phyloP scores from a whole-genome alignment of 2,329 filamentous ascomycete genomes.

The Tolypocladium ophioglossoides region DNA sequence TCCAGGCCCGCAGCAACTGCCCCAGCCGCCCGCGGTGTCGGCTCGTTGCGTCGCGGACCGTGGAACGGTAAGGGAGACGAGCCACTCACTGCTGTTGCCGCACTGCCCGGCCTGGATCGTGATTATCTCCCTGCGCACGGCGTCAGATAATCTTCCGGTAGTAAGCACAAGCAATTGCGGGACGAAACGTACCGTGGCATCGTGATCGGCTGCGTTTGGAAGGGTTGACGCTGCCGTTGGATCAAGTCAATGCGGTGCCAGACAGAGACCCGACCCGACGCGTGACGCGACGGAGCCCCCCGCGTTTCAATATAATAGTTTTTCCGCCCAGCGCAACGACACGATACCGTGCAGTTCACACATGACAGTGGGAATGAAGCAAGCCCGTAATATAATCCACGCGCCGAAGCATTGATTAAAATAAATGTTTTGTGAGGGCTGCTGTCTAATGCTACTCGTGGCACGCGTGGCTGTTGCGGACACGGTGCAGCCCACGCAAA shows the following conservation, averaged over 20 bases:
- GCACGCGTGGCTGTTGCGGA: not conserved
- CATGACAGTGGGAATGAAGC: too few relatives aligned
- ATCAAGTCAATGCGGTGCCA: not conserved
- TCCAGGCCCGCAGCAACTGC: not conserved
- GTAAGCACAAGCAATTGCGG: not conserved
- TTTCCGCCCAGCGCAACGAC: not conserved
- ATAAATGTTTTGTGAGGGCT: not conserved
- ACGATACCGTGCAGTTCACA: too few relatives aligned
- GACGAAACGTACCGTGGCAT: slow-evolving; percentile 15
- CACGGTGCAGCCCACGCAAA: not conserved
- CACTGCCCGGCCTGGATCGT: slow-evolving; percentile 98
- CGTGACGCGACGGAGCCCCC: slow-evolving; percentile 5
- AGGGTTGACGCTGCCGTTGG: not conserved
- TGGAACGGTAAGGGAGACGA: not conserved
- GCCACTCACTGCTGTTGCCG: slow-evolving; percentile 91
- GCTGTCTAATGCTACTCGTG: not conserved
- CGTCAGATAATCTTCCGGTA: slow-evolving; percentile 9
- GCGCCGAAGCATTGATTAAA: not conserved
- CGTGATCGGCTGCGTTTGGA: slow-evolving; percentile 3
- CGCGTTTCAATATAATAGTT: slow-evolving; percentile 1
- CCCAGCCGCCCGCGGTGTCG: not conserved
- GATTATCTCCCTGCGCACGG: slow-evolving; percentile 78
- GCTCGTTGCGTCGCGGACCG: not conserved
- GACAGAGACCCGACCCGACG: slow-evolving; percentile 1
- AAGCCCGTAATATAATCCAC: too few relatives aligned